Conservation (phyloP, 371 early-diverging fungal genomes). For the Mucor circinelloides region DNA sequence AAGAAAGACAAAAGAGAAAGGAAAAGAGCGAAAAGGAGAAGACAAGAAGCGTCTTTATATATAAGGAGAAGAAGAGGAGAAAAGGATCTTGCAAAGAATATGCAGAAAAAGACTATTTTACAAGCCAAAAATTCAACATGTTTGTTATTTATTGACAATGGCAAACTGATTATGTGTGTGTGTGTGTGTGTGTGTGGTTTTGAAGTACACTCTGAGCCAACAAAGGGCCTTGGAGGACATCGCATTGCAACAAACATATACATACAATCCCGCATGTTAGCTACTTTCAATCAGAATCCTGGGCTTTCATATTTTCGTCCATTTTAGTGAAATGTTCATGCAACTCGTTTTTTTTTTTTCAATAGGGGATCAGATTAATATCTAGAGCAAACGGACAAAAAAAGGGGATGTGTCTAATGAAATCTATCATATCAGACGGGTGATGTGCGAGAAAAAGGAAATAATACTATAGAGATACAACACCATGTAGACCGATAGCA, state of each 20-base stretch:
- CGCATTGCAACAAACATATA: background rate
- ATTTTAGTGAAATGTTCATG: background rate
- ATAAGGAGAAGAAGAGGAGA: constrained; percentile 2
- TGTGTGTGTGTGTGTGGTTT: too few relatives aligned
- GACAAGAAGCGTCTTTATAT: background rate
- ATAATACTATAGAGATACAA: background rate
- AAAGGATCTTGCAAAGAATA: constrained; percentile 9
- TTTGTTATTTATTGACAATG: constrained; percentile 2
- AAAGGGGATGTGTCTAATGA: background rate
- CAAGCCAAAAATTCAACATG: background rate
- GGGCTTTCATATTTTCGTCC: background rate
- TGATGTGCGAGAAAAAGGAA: background rate
- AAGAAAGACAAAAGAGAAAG: background rate
- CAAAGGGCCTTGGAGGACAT: background rate
- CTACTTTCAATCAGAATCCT: background rate
- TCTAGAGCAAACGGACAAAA: background rate
- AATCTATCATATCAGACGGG: background rate
- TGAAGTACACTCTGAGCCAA: background rate
- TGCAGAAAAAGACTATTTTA: constrained; percentile 14
- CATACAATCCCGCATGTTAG: background rate
- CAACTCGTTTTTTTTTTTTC: background rate
- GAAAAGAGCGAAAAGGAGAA: background rate
- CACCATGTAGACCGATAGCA: background rate
- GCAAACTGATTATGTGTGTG: background rate
- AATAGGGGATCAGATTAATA: background rate